A percentile compares a stretch with the other conserved stretches of the same genome.
These are phyloP conservation scores for Kodamaea ohmeri DNA, from an alignment of 1,139 yeast genomes.

Conservation along the genomic window DNA sequence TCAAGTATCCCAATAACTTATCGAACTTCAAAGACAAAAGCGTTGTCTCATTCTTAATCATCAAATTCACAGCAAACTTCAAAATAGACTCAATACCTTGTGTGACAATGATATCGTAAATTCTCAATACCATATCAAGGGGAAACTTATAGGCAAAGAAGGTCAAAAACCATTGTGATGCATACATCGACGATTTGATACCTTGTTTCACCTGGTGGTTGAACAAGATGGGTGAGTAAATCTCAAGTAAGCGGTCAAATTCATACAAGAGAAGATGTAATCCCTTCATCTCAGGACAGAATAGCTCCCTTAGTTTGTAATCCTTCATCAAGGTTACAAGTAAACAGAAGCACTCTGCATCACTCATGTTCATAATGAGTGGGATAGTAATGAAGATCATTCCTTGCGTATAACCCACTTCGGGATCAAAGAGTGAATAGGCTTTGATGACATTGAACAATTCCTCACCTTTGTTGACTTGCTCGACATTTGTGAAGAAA, in stretches of 20 bases:
- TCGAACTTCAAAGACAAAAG: conserved; percentile 70
- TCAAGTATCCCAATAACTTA: conserved; percentile 67
- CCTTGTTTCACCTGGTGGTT: conserved; percentile 82
- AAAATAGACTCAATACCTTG: conserved; percentile 86
- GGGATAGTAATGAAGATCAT: conserved; percentile 94
- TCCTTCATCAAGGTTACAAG: conserved; percentile 81
- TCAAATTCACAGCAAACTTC: conserved; percentile 75
- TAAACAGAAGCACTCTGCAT: conserved; percentile 81
- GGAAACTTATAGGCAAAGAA: conserved; percentile 94
- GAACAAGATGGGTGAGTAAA: conserved; percentile 61
- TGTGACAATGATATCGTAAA: conserved; percentile 79
- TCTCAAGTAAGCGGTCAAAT: conserved; percentile 81
- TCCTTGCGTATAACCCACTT: conserved; percentile 96
- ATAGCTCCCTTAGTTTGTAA: conserved; percentile 73
- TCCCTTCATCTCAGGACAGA: conserved; percentile 91
- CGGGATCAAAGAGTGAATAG: conserved; percentile 82
- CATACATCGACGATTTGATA: conserved; percentile 87
- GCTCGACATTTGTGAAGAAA: conserved; percentile 63
- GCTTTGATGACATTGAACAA: conserved; percentile 76
- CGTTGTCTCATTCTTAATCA: conserved; percentile 61
- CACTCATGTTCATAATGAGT: conserved; percentile 73
- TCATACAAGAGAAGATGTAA: conserved; percentile 80
- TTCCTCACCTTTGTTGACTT: conserved; percentile 51
- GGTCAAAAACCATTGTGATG: conserved; percentile 94
- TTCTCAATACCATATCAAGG: conserved; percentile 72